A percentile compares a stretch with the other conserved stretches of the same genome.
phyloP scores from a whole-genome alignment of 306 rosid species.

The Cucumis hystrix region DNA sequence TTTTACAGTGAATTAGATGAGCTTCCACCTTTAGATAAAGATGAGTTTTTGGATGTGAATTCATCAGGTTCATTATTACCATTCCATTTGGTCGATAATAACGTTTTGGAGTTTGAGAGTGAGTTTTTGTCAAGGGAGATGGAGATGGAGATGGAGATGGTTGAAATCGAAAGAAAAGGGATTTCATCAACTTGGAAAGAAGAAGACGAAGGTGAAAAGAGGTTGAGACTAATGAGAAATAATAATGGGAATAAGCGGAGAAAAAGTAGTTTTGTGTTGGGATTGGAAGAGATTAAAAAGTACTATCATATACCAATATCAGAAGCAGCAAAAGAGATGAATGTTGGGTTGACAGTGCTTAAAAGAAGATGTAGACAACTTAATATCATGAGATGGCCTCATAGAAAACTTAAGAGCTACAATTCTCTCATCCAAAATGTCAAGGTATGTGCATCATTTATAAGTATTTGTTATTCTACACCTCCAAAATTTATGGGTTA shows the following conservation, averaged over 20 bases:
- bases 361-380: slow-evolving; percentile 76
- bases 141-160: too few species aligned
- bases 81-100: slow-evolving; percentile 7
- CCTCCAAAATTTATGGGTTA: too few species aligned
- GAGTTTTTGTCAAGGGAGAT: slow-evolving; percentile 8
- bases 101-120: slow-evolving; percentile 10
- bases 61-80: slow-evolving; percentile 1
- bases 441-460: slow-evolving; percentile 25
- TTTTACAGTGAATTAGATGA: slow-evolving; percentile 20
- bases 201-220: background rate
- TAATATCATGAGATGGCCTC: slow-evolving; percentile 78
- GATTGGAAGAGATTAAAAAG: slow-evolving; percentile 31
- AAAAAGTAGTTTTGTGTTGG: slow-evolving; percentile 6
- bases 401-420: slow-evolving; percentile 68
- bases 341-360: slow-evolving; percentile 55
- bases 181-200: background rate
- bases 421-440: slow-evolving; percentile 38
- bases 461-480: too few species aligned
- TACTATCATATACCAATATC: slow-evolving; percentile 46
- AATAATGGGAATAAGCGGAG: background rate
- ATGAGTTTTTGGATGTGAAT: slow-evolving; percentile 1
- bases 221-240: background rate
- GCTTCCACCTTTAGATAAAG: slow-evolving; percentile 15
- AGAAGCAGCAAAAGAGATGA: slow-evolving; percentile 53
- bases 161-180: slow-evolving; percentile 7